phyloP scores from a whole-genome alignment of 148 eudicot genomes.

The Camellia japonica region DNA sequence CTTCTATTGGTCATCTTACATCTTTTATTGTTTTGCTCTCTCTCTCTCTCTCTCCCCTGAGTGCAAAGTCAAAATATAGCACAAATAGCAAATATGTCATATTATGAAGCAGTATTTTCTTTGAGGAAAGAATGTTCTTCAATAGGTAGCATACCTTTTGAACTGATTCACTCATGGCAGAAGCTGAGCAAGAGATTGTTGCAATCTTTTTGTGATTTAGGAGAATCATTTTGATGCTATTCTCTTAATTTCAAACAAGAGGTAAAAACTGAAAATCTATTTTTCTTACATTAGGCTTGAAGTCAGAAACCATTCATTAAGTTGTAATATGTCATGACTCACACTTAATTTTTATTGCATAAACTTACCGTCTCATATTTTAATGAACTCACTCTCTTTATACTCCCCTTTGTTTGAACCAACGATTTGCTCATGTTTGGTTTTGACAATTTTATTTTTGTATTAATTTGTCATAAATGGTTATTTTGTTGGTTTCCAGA shows the following conservation, averaged over 20 bases:
- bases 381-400: background rate
- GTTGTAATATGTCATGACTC: no score
- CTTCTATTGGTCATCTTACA: background rate
- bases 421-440: background rate
- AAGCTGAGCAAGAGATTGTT: no score
- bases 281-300: background rate
- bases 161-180: no score
- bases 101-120: no score
- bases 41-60: background rate
- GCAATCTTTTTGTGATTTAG: no score
- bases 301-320: background rate
- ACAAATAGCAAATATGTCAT: no score
- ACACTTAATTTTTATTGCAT: background rate
- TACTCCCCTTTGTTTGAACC: background rate
- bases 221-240: no score
- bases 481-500: slow-evolving; percentile 41
- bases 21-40: background rate
- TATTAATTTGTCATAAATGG: background rate
- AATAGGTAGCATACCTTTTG: no score
- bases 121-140: no score
- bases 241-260: background rate
- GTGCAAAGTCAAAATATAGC: no score
- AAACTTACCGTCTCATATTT: background rate
- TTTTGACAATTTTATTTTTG: background rate
- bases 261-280: background rate